Base-by-base conservation (phyloP, 768 basidiomycete species). In the Suillus tomentosus region DNA sequence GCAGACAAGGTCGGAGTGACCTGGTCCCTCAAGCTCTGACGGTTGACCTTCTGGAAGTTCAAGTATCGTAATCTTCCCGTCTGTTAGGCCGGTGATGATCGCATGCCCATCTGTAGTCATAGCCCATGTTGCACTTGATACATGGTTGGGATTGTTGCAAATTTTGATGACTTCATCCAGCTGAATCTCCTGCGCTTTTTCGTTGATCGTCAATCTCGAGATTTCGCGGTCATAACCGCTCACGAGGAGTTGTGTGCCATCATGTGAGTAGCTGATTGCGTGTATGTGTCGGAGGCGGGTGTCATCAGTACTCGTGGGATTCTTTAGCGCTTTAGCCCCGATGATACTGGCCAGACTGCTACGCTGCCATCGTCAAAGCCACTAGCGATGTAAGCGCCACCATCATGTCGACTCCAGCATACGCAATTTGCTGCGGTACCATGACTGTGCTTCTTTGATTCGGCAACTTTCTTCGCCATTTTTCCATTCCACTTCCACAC, bases 131-230 rank as follows among this genome's bases (percentile, higher is more conserved):
- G 24, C 15, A 5, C 56, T 24, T 17, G 56, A 10, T 11, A 57
- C 56, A 5, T 57, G 9, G 39, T 57, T 8, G 3, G 56, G 56
- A 57, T 57, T 57, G 24, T 17, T 40, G 56, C 56, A 57, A 57
- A 19, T 17, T 27, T 17, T 39, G 39, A 40, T 15, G 24, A 57
- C 39, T 3, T 40, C 22, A 39, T 57, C 39, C 15, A 57, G 0
- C 15, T 27, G 7, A 15, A 57, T 9, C 24, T 57, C 10, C 24
- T 14, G 39, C 3, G 15, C 22, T 40, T 15, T 27, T 10, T 40
- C 5, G 24, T 57, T 3, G 39, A 57, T 27, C 1, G 37, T 24
- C 5, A 57, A 24, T 17, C 22, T 39, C 24, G 39, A 40, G 9
- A 57, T 11, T 40, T 24, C 15, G 15, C 39, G n/a, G 39, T 57